Percentiles rank a stretch among this genome's conserved stretches.
Conservation (phyloP, 1,284 basidiomycete genomes). For the Kalmanozyma brasiliensis region DNA sequence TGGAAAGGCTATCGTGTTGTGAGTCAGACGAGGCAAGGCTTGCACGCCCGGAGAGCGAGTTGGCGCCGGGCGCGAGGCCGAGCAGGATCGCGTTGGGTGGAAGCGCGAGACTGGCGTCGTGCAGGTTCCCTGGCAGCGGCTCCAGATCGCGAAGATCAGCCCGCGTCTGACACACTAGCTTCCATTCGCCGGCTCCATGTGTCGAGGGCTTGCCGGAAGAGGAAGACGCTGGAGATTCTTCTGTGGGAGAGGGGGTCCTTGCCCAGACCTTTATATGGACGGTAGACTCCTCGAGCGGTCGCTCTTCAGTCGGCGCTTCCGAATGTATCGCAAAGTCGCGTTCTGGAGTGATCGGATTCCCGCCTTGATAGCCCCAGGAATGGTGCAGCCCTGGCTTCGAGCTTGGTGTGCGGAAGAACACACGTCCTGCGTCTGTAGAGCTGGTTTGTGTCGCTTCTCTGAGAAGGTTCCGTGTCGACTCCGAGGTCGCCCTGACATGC, state of each 20-base stretch:
- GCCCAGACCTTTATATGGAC: slow-evolving; percentile 29
- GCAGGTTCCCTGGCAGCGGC: slow-evolving; percentile 23
- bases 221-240: no score
- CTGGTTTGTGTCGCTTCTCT: background rate
- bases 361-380: slow-evolving; percentile 40
- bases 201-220: background rate
- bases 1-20: background rate
- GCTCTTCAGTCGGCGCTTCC: background rate
- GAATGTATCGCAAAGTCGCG: slow-evolving; percentile 20
- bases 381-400: slow-evolving; percentile 44
- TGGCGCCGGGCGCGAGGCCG: slow-evolving; percentile 35
- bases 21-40: slow-evolving; percentile 8
- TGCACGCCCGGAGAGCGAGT: slow-evolving; percentile 32
- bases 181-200: slow-evolving; percentile 18
- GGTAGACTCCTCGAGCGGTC: slow-evolving; percentile 9
- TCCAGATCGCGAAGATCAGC: slow-evolving; percentile 40
- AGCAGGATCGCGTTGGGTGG: slow-evolving; percentile 40
- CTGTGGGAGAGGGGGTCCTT: slow-evolving; percentile 5
- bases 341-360: slow-evolving; percentile 31
- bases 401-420: slow-evolving; percentile 27
- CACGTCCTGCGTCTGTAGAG: background rate
- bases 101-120: slow-evolving; percentile 14
- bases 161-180: slow-evolving; percentile 22
- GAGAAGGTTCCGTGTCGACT: no score
- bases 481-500: background rate